Evolutionary conservation across 768 basidiomycete species (phyloP).

Genomic region (Hygrocybe punicea): DNA sequence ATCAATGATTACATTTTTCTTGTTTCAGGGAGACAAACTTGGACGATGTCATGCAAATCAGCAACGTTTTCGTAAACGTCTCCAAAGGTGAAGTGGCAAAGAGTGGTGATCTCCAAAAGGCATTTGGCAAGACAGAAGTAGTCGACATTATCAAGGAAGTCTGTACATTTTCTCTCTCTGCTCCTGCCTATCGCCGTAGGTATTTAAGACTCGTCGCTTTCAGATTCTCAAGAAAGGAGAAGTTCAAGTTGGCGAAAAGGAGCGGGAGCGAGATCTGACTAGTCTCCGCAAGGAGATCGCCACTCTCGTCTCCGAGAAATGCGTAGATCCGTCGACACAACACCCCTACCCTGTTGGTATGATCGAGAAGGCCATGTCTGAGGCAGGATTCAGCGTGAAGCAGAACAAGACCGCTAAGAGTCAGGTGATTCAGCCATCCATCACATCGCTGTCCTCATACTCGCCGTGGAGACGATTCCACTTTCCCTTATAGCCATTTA

Average conservation of each 20-base stretch:
- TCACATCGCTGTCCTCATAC: too few species aligned
- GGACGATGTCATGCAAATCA: constrained; percentile 95
- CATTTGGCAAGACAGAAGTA: constrained; percentile 75
- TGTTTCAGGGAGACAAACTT: constrained; percentile 76
- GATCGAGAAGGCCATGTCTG: constrained; percentile 97
- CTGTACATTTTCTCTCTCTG: constrained; percentile 8
- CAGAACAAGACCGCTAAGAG: constrained; percentile 89
- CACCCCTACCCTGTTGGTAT: constrained; percentile 90
- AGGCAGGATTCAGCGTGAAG: constrained; percentile 90
- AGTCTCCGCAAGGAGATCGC: constrained; percentile 86
- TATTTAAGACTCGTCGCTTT: neutral
- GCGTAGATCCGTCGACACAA: constrained; percentile 88
- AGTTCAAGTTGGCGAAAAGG: constrained; percentile 94
- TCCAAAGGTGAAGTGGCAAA: constrained; percentile 94
- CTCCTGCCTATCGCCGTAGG: neutral
- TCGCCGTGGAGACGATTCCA: too few species aligned
- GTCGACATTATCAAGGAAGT: constrained; percentile 81
- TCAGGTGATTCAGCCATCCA: constrained; percentile 54
- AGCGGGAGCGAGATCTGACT: constrained; percentile 85
- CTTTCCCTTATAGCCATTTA: neutral
- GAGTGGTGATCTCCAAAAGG: constrained; percentile 84
- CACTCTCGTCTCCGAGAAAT: constrained; percentile 91
- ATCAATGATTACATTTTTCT: neutral
- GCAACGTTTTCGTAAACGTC: constrained; percentile 93
- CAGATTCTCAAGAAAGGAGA: constrained; percentile 96